phyloP scores from a whole-genome alignment of 768 basidiomycete genomes.

The Dendrothele bispora region DNA sequence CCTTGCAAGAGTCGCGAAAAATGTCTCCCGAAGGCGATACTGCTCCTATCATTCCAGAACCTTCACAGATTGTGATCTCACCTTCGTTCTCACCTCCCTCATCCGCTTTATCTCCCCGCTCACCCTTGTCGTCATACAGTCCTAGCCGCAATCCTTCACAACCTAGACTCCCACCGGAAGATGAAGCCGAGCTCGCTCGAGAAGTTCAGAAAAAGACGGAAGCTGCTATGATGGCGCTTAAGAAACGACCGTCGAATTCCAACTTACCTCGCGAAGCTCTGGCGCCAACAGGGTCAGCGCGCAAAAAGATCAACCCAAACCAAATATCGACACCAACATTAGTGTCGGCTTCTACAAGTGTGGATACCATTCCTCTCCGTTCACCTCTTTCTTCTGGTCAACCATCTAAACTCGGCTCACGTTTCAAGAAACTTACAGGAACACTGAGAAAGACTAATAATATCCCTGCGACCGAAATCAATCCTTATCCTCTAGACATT shows the following conservation, averaged over 20 bases:
- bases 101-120: conserved; percentile 11
- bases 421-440: conserved; percentile 71
- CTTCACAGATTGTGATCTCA: not conserved
- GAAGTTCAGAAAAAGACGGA: conserved; percentile 71
- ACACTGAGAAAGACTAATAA: conserved; percentile 56
- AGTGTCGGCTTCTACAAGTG: conserved; percentile 65
- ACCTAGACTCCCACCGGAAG: conserved; percentile 43
- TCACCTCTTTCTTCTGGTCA: conserved; percentile 43
- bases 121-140: conserved; percentile 30
- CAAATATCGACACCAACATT: conserved; percentile 68
- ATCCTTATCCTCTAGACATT: conserved; percentile 41
- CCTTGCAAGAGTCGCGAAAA: not conserved
- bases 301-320: conserved; percentile 59
- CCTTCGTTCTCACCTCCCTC: not conserved
- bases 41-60: conserved; percentile 18
- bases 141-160: conserved; percentile 42
- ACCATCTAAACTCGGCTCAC: conserved; percentile 63
- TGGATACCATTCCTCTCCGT: conserved; percentile 65
- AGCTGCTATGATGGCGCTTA: conserved; percentile 63
- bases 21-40: conserved; percentile 23
- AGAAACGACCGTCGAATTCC: conserved; percentile 45
- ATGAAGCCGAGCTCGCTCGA: conserved; percentile 55
- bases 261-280: conserved; percentile 38
- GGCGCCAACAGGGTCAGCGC: conserved; percentile 40
- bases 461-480: conserved; percentile 47